Evolutionary conservation across 305 asterid species (phyloP).

Genomic region (Ilex paraguariensis): DNA sequence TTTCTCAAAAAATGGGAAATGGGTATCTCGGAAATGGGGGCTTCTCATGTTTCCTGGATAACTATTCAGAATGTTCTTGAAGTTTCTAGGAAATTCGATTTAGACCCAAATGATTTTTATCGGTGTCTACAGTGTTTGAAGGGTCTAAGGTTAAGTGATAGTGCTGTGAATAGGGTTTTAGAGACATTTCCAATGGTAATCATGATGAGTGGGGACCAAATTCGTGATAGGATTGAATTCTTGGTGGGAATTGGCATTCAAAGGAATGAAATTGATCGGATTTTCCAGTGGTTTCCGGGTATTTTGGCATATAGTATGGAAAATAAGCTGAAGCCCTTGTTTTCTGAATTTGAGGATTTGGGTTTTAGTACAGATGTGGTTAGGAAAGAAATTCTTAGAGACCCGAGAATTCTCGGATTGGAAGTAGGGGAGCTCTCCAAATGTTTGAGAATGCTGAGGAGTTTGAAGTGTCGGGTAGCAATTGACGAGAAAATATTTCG

Average conservation of each 20-base stretch:
- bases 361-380: constrained; percentile 51
- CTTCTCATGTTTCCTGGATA: constrained; percentile 21
- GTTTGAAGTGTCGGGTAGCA: constrained; percentile 56
- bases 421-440: constrained; percentile 77
- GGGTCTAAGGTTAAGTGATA: constrained; percentile 47
- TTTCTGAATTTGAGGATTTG: constrained; percentile 57
- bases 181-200: constrained; percentile 54
- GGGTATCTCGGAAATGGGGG: constrained; percentile 28
- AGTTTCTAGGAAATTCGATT: constrained; percentile 37
- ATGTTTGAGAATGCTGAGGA: constrained; percentile 59
- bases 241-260: constrained; percentile 47
- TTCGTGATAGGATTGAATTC: constrained; percentile 37
- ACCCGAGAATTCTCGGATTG: constrained; percentile 60
- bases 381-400: constrained; percentile 47
- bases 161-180: constrained; percentile 44
- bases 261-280: constrained; percentile 35
- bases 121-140: constrained; percentile 36
- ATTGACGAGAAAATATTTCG: constrained; percentile 45
- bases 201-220: constrained; percentile 31
- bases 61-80: constrained; percentile 43
- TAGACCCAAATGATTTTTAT: constrained; percentile 39
- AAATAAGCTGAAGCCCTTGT: constrained; percentile 46
- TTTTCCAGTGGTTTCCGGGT: constrained; percentile 41
- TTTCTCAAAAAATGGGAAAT: constrained; percentile 52
- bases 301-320: constrained; percentile 45